phyloP scores from a whole-genome alignment of 768 basidiomycete species.

The Ramaria sp. region DNA sequence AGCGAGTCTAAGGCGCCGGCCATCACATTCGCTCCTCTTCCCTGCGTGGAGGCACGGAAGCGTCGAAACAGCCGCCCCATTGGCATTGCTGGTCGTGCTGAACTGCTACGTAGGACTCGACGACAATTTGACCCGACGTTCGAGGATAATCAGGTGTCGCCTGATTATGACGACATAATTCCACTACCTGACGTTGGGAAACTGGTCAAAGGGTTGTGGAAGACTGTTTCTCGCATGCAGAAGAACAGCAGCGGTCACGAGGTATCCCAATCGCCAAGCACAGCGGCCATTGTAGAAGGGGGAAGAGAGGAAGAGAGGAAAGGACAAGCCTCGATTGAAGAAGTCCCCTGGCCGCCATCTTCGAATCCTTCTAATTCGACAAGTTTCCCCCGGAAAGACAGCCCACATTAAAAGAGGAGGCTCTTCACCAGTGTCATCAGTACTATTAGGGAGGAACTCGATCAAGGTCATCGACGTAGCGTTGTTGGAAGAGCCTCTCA shows the following conservation, averaged over 20 bases:
- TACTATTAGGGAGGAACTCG: too few species aligned
- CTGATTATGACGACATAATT: neutral
- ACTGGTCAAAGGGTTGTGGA: constrained; percentile 6
- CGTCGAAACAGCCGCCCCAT: constrained; percentile 21
- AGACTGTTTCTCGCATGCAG: neutral
- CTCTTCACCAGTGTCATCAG: too few species aligned
- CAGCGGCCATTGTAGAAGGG: neutral
- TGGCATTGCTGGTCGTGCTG: constrained; percentile 24
- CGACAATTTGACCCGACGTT: neutral
- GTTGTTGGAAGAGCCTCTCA: too few species aligned
- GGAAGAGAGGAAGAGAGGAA: neutral
- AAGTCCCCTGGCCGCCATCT: neutral
- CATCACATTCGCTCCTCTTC: constrained; percentile 27
- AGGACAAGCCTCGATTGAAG: neutral
- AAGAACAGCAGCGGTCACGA: neutral
- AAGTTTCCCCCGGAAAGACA: too few species aligned
- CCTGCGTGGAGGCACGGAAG: constrained; percentile 20
- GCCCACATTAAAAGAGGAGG: too few species aligned
- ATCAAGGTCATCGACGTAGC: too few species aligned
- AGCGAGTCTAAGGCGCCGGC: constrained; percentile 6
- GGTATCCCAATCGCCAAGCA: neutral
- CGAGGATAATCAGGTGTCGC: neutral
- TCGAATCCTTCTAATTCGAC: neutral
- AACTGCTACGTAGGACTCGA: neutral
- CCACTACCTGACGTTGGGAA: constrained; percentile 9